Percentiles rank a stretch among this genome's conserved stretches.
phyloP scores from a whole-genome alignment of 805 yeast genomes.

The Suhomyces pyralidae region DNA sequence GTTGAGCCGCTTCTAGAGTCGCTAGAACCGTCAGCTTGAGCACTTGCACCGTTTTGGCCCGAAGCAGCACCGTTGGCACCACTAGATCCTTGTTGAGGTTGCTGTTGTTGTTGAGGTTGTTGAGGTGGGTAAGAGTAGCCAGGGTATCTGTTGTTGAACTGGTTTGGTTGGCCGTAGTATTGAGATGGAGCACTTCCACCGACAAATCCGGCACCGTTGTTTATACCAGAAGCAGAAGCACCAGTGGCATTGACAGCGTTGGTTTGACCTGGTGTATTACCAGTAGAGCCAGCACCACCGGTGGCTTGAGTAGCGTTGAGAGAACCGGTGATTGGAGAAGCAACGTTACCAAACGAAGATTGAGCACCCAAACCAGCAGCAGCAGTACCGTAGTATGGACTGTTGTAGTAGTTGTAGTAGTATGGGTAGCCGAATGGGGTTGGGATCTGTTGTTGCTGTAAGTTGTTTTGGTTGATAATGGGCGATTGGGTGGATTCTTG shows the following conservation, averaged over 20 bases:
- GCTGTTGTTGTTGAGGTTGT: conserved; percentile 25
- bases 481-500: conserved; percentile 23
- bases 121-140: conserved; percentile 27
- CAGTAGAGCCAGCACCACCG: conserved; percentile 9
- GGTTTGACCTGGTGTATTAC: conserved; percentile 6
- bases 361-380: conserved; percentile 24
- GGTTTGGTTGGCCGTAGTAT: conserved; percentile 28
- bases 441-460: conserved; percentile 29
- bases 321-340: conserved; percentile 5
- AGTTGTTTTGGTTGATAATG: conserved; percentile 22
- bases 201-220: conserved; percentile 11
- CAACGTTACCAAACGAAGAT: conserved; percentile 16
- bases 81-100: conserved; percentile 17
- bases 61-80: conserved; percentile 10
- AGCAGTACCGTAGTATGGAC: conserved; percentile 39
- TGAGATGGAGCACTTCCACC: conserved; percentile 19
- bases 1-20: conserved; percentile 12
- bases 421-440: conserved; percentile 43
- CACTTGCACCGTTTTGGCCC: conserved; percentile 12
- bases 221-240: conserved; percentile 4
- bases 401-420: conserved; percentile 40
- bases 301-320: conserved; percentile 10
- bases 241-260: conserved; percentile 5
- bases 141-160: conserved; percentile 29
- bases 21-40: conserved; percentile 7